phyloP scores from a whole-genome alignment of 2,329 filamentous ascomycete species.

The Fonsecaea pedrosoi region DNA sequence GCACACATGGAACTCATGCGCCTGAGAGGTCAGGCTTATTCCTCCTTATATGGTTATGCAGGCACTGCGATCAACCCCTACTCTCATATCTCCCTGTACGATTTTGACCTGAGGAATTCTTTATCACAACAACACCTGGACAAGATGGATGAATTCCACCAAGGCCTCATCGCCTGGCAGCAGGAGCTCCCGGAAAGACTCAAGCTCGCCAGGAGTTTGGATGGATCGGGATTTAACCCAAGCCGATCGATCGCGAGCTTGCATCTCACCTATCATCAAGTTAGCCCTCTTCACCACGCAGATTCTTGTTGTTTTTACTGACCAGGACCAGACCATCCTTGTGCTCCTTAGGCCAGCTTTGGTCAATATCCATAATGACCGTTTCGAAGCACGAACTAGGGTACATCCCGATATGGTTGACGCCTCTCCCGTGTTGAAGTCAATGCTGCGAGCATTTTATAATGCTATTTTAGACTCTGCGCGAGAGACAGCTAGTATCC shows the following conservation, averaged over 20 bases:
- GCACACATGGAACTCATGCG: constrained; percentile 32
- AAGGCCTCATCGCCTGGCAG: constrained; percentile 22
- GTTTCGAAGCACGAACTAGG: constrained; percentile 21
- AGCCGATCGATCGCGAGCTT: constrained; percentile 27
- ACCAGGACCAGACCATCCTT: constrained; percentile 23
- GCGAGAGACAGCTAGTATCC: constrained; percentile 20
- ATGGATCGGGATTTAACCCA: constrained; percentile 22
- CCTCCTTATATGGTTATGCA: constrained; percentile 30
- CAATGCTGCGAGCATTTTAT: constrained; percentile 1
- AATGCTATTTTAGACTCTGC: constrained; percentile 22
- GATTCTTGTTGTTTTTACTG: constrained; percentile 6
- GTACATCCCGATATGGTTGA: not conserved
- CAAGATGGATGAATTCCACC: constrained; percentile 32
- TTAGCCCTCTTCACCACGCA: constrained; percentile 8
- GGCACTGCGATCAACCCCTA: constrained; percentile 32
- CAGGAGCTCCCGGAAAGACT: constrained; percentile 18
- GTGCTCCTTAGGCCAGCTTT: constrained; percentile 28
- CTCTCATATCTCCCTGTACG: constrained; percentile 29
- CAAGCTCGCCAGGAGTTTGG: constrained; percentile 23
- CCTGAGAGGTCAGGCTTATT: constrained; percentile 27
- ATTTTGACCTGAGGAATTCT: constrained; percentile 23
- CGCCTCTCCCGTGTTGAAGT: constrained; percentile 2
- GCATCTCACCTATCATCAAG: constrained; percentile 32
- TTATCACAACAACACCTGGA: constrained; percentile 31
- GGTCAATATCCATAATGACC: constrained; percentile 28